phyloP scores from a whole-genome alignment of 2,329 filamentous ascomycete genomes.

The Fusarium nurragi region DNA sequence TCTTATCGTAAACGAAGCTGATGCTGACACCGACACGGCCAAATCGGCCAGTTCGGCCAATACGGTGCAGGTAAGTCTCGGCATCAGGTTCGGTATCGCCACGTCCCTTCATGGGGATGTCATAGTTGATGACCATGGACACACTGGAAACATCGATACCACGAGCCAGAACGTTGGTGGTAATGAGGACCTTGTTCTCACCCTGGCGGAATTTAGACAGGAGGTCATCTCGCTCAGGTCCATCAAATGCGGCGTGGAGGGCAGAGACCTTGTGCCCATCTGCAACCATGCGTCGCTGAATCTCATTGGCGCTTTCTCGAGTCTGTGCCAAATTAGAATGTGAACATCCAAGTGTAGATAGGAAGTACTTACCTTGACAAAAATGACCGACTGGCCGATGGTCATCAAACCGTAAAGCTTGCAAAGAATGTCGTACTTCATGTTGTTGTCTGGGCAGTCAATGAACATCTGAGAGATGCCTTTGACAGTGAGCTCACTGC shows the following conservation, averaged over 20 bases:
- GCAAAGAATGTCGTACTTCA: conserved; percentile 89
- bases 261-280: conserved; percentile 94
- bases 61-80: conserved; percentile 97
- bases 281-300: conserved; percentile 83
- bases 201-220: conserved; percentile 88
- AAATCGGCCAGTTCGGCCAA: conserved; percentile 95
- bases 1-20: conserved; percentile 89
- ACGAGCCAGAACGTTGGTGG: conserved; percentile 94
- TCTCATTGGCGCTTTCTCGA: conserved; percentile 83
- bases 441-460: conserved; percentile 82
- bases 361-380: conserved; percentile 76
- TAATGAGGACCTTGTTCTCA: conserved; percentile 93
- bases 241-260: conserved; percentile 88
- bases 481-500: conserved; percentile 92
- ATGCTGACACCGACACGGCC: conserved; percentile 96
- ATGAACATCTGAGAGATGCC: conserved; percentile 99
- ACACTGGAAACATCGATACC: conserved; percentile 93
- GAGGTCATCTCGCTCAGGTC: conserved; percentile 80
- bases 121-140: conserved; percentile 99
- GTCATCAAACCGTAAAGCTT: conserved; percentile 97
- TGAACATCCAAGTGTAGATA: neutral
- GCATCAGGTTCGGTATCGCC: conserved; percentile 86
- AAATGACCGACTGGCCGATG: conserved; percentile 97
- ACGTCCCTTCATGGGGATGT: conserved; percentile 78
- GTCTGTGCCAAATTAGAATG: conserved; percentile 63